Evolutionary conservation across 2,329 filamentous ascomycete genomes (phyloP).

Genomic region (Tolypocladium amazonense): DNA sequence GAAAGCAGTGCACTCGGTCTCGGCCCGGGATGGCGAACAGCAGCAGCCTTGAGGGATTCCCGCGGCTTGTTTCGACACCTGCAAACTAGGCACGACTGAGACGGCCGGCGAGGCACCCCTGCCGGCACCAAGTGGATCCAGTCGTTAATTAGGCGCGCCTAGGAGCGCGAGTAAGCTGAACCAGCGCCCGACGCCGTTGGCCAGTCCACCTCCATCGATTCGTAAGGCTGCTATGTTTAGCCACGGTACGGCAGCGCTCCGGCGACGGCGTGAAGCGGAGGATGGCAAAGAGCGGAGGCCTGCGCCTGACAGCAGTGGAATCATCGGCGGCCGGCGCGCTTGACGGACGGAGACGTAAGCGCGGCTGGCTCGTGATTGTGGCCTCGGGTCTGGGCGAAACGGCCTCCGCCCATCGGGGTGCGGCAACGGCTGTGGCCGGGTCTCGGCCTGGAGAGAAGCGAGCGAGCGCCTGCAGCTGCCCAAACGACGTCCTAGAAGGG

Average conservation of each 20-base stretch:
- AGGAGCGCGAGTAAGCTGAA: not conserved
- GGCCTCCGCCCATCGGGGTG: not conserved
- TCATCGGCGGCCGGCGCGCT: not conserved
- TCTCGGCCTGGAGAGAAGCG: not conserved
- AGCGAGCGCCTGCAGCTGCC: not conserved
- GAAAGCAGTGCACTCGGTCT: not conserved
- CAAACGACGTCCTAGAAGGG: not conserved
- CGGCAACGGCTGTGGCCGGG: not conserved
- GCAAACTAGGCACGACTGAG: not conserved
- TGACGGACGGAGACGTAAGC: not conserved
- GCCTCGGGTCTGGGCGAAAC: not conserved
- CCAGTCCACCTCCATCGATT: not conserved
- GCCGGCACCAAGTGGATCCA: not conserved
- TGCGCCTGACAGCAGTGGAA: not conserved
- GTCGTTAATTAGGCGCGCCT: not conserved
- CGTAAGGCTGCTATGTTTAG: not conserved
- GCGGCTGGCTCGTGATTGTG: not conserved
- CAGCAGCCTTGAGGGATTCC: not conserved
- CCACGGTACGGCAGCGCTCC: not conserved
- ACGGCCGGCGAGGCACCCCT: not conserved
- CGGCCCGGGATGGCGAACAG: not conserved
- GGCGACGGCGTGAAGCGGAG: not conserved
- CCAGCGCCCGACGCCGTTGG: not conserved
- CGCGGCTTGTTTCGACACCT: not conserved
- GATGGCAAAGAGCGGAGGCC: not conserved